These are phyloP conservation scores for Aspergillus sclerotiicarbonarius DNA, from an alignment of 495 filamentous ascomycete genomes.

Conservation along the genomic window DNA sequence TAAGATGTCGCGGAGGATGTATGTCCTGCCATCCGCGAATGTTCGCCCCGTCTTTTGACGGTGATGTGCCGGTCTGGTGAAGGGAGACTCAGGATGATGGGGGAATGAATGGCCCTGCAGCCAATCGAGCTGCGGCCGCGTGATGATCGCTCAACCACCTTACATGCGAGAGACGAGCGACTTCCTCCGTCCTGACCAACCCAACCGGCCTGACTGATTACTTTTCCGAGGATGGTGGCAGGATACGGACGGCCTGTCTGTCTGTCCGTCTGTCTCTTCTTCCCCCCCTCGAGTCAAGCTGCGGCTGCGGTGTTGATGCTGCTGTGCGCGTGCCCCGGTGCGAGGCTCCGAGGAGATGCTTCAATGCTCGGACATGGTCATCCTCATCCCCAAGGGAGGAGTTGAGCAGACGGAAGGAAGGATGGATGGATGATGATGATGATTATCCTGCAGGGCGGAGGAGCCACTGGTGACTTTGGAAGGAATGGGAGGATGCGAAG, in stretches of 20 bases:
- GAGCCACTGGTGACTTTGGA: background rate
- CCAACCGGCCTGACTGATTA: background rate
- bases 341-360: background rate
- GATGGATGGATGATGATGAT: background rate
- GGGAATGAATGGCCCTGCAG: background rate
- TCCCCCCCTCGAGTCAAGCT: too few relatives aligned
- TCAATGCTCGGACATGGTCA: background rate
- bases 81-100: too few relatives aligned
- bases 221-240: background rate
- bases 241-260: background rate
- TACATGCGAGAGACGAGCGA: background rate
- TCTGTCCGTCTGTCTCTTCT: background rate
- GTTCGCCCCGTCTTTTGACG: too few relatives aligned
- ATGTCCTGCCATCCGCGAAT: too few relatives aligned
- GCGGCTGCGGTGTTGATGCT: background rate
- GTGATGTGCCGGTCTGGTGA: too few relatives aligned
- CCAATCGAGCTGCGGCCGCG: background rate
- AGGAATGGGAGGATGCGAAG: background rate
- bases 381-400: background rate
- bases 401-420: background rate
- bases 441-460: background rate
- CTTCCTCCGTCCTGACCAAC: background rate
- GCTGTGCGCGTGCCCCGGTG: too few relatives aligned
- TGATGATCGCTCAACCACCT: slow-evolving; percentile 5
- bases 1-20: too few relatives aligned